Conservation (phyloP, 2,329 filamentous ascomycete genomes). For the Colletotrichum sidae region DNA sequence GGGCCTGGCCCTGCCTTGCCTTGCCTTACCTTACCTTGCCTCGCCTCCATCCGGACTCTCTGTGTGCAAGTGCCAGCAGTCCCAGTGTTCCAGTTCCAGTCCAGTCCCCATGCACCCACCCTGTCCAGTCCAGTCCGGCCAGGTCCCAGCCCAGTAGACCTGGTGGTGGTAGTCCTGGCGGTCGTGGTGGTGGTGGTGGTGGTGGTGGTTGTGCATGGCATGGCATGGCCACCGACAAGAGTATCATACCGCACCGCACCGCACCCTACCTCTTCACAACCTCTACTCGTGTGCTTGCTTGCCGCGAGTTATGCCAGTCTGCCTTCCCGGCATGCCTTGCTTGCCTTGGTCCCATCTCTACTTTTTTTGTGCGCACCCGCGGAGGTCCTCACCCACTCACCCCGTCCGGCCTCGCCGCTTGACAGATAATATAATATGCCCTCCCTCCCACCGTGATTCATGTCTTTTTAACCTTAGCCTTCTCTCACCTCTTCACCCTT, state of each 20-base stretch:
- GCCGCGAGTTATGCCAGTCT: constrained; percentile 28
- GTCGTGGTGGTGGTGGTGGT: too few relatives aligned
- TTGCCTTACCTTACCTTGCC: constrained; percentile 28
- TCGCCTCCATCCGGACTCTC: constrained; percentile 22
- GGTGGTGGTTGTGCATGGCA: too few relatives aligned
- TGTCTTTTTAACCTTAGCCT: constrained; percentile 8
- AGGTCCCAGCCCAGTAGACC: too few relatives aligned
- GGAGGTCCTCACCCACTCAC: constrained; percentile 27
- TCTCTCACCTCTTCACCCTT: constrained; percentile 29
- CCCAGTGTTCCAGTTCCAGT: too few relatives aligned
- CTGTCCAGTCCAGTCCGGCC: too few relatives aligned
- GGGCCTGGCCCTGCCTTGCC: too few relatives aligned
- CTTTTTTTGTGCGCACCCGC: constrained; percentile 30
- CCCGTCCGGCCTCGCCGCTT: constrained; percentile 35
- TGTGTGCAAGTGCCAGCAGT: neutral
- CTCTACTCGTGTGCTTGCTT: constrained; percentile 2
- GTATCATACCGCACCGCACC: too few relatives aligned
- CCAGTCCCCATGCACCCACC: too few relatives aligned
- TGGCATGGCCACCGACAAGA: too few relatives aligned
- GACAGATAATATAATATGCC: constrained; percentile 38
- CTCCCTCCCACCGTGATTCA: constrained; percentile 35
- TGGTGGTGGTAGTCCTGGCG: too few relatives aligned
- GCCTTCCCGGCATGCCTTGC: constrained; percentile 15
- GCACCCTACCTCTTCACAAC: too few relatives aligned
- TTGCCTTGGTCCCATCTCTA: constrained; percentile 32